Evolutionary conservation across 768 basidiomycete species (phyloP).

Genomic region (Astraeus odoratus): DNA sequence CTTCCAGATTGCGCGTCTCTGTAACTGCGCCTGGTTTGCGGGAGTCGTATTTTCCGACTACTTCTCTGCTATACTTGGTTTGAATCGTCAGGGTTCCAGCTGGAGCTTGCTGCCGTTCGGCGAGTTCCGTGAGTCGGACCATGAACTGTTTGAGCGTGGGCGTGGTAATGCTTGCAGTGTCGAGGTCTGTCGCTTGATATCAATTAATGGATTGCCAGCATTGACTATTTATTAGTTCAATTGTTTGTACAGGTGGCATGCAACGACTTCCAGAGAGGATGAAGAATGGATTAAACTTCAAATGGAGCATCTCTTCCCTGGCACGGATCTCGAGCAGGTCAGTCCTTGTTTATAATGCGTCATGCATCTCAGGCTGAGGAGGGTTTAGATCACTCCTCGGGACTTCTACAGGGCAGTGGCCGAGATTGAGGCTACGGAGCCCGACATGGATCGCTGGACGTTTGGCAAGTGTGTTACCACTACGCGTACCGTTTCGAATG

Average conservation of each 20-base stretch:
- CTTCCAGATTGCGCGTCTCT: slow-evolving; percentile 75
- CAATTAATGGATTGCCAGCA: background rate
- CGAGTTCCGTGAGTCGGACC: slow-evolving; percentile 59
- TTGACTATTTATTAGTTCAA: slow-evolving; percentile 53
- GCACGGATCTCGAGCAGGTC: slow-evolving; percentile 36
- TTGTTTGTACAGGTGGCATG: slow-evolving; percentile 80
- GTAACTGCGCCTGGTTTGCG: slow-evolving; percentile 80
- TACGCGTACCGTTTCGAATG: background rate
- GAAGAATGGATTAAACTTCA: slow-evolving; percentile 58
- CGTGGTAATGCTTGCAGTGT: slow-evolving; percentile 78
- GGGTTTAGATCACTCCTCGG: slow-evolving; percentile 27
- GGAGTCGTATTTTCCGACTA: slow-evolving; percentile 78
- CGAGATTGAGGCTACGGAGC: slow-evolving; percentile 33
- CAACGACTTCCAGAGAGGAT: slow-evolving; percentile 66
- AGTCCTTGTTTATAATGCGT: slow-evolving; percentile 5
- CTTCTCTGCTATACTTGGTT: slow-evolving; percentile 73
- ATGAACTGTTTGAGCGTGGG: slow-evolving; percentile 67
- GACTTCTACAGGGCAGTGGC: slow-evolving; percentile 48
- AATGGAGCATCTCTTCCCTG: slow-evolving; percentile 48
- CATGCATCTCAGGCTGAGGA: background rate
- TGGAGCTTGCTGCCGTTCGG: slow-evolving; percentile 77
- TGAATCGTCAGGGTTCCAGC: slow-evolving; percentile 63
- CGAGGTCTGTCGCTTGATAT: slow-evolving; percentile 47
- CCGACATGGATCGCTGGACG: slow-evolving; percentile 55
- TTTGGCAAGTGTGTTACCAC: slow-evolving; percentile 45